Evolutionary conservation across 495 filamentous ascomycete genomes (phyloP).

Genomic region (Rhypophila decipiens): DNA sequence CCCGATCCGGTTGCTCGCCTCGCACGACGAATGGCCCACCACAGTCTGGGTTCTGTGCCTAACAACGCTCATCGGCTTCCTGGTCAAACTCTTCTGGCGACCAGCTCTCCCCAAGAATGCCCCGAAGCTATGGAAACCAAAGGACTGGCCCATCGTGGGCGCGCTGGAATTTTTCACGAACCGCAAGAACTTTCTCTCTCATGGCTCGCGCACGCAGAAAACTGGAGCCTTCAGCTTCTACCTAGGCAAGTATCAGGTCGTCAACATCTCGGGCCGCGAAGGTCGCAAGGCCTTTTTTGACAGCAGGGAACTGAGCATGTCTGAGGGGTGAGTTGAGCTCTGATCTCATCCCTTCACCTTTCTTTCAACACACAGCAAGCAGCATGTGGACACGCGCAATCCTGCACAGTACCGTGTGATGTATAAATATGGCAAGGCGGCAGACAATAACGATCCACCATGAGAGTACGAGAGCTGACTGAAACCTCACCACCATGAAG

Average conservation of each 20-base stretch:
- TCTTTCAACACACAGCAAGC: neutral
- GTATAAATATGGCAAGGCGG: no score
- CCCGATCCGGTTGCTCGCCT: no score
- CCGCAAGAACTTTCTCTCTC: constrained; percentile 12
- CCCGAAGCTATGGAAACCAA: constrained; percentile 10
- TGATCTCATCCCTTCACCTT: neutral
- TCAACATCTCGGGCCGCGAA: constrained; percentile 33
- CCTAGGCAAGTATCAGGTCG: constrained; percentile 37
- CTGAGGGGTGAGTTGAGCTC: constrained; percentile 27
- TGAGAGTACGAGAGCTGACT: neutral
- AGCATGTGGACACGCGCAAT: no score
- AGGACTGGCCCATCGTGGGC: constrained; percentile 13
- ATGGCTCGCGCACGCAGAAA: constrained; percentile 9
- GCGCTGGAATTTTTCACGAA: constrained; percentile 17
- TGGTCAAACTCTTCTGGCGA: neutral
- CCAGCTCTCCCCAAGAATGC: constrained; percentile 14
- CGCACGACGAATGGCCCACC: neutral
- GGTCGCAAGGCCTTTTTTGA: constrained; percentile 39
- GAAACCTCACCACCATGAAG: constrained; percentile 4
- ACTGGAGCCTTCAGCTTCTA: constrained; percentile 43
- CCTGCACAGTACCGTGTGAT: no score
- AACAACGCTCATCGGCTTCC: constrained; percentile 2
- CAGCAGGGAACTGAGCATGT: constrained; percentile 32
- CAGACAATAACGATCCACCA: no score
- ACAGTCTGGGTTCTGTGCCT: constrained; percentile 1